phyloP scores from a whole-genome alignment of 768 basidiomycete genomes.

The Strobilomyces dryophilus region DNA sequence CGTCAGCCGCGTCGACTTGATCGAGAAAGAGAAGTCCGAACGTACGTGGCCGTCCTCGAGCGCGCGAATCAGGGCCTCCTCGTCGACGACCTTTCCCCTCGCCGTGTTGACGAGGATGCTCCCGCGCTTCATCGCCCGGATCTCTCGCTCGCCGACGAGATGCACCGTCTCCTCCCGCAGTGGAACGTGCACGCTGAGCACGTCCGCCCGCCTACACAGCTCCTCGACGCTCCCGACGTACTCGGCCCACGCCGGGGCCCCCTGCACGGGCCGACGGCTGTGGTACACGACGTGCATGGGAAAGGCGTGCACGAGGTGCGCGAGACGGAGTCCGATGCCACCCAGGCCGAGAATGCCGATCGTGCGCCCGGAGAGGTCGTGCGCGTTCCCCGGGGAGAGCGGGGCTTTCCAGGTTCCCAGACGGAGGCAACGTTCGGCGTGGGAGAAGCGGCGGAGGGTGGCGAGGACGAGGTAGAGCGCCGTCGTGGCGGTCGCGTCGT shows the following conservation, averaged over 20 bases:
- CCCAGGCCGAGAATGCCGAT: conserved; percentile 74
- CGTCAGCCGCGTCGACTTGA: too few relatives aligned
- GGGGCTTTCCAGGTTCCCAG: conserved; percentile 67
- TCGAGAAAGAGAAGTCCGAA: conserved; percentile 27
- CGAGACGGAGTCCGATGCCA: conserved; percentile 70
- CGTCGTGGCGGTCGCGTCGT: conserved; percentile 88
- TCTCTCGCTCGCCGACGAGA: conserved; percentile 70
- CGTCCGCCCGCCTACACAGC: conserved; percentile 70
- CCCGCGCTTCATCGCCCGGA: conserved; percentile 72
- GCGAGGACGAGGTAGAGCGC: conserved; percentile 82
- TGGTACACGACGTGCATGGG: conserved; percentile 90
- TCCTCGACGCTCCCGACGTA: conserved; percentile 66
- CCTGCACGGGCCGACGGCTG: conserved; percentile 49
- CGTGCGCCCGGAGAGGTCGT: conserved; percentile 65
- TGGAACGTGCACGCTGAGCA: conserved; percentile 85
- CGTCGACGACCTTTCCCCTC: conserved; percentile 84
- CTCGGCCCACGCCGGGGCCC: conserved; percentile 69
- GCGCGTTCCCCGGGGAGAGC: conserved; percentile 40
- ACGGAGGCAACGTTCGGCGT: conserved; percentile 52
- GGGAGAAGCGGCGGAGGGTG: conserved; percentile 67
- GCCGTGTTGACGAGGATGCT: conserved; percentile 84
- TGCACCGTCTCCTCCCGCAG: conserved; percentile 67
- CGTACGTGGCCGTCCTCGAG: conserved; percentile 86
- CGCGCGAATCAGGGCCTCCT: conserved; percentile 80
- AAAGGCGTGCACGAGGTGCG: conserved; percentile 71